These are phyloP conservation scores for Hypoxylon sp. DNA, from an alignment of 2,329 filamentous ascomycete species.

Conservation along the genomic window DNA sequence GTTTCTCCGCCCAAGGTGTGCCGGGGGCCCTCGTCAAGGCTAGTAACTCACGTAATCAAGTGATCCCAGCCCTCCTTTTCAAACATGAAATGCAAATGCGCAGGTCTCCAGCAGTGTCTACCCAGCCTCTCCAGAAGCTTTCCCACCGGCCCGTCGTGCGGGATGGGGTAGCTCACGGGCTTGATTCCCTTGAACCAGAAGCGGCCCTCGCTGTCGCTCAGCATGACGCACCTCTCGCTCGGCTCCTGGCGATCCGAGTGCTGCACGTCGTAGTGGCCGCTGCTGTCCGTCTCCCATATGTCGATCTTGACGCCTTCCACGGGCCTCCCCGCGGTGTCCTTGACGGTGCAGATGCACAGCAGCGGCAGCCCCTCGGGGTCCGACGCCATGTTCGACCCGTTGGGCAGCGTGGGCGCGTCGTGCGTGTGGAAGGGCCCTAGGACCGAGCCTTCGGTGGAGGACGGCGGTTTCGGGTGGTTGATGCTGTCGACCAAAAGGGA, in stretches of 20 bases:
- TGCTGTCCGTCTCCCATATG: slow-evolving; percentile 86
- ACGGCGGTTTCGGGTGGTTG: slow-evolving; percentile 81
- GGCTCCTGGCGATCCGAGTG: slow-evolving; percentile 71
- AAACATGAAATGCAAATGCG: slow-evolving; percentile 92
- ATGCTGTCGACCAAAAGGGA: slow-evolving; percentile 85
- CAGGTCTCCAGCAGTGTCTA: slow-evolving; percentile 82
- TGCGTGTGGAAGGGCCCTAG: slow-evolving; percentile 88
- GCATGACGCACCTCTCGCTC: slow-evolving; percentile 79
- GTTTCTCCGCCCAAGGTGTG: too few species aligned
- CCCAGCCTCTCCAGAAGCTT: slow-evolving; percentile 73
- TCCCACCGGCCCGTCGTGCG: slow-evolving; percentile 86
- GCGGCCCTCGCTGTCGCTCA: slow-evolving; percentile 75
- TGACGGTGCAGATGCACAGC: slow-evolving; percentile 79
- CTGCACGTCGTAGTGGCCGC: slow-evolving; percentile 87
- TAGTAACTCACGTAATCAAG: slow-evolving; percentile 83
- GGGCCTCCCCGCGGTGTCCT: slow-evolving; percentile 72
- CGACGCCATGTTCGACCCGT: slow-evolving; percentile 73
- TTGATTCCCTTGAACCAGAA: slow-evolving; percentile 91
- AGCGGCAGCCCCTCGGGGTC: slow-evolving; percentile 77
- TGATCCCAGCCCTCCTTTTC: slow-evolving; percentile 82
- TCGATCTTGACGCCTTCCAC: slow-evolving; percentile 78
- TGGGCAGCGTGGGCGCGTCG: slow-evolving; percentile 70
- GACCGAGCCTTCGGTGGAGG: slow-evolving; percentile 81
- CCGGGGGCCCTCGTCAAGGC: too few species aligned
- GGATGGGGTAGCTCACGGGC: slow-evolving; percentile 88